Evolutionary conservation across 176 grass and related monocot species (phyloP), one percentile per base, ranked within the genome.

Genomic region (Paspalum vaginatum): DNA sequence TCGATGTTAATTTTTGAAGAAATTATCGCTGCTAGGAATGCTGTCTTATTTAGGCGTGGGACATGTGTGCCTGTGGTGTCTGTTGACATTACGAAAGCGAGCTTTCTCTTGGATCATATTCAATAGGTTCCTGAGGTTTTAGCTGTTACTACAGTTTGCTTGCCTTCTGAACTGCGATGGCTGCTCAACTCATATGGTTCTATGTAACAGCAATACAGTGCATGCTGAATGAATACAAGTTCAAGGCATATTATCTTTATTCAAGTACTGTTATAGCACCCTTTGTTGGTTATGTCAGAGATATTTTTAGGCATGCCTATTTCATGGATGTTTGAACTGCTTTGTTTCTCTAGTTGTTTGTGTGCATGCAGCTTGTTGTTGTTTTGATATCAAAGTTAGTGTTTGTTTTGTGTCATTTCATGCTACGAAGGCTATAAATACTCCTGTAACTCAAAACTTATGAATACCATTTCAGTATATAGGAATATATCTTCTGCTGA

Each of bases 71-170:
- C 8, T 72, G 11, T 15, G 2, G 22, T 70, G 54, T 46, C 17
- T 82, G 39, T 64, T 71, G 53, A 22, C 2, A 50, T 38, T 20
- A 15, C 27, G 74, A 74, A 24, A 10, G 27, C 25, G n/a, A 5
- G 0, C 12, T 75, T 8, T 39, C 59, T 26, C 5, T 9, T 25
- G 64, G 18, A 32, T 32, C n/a, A n/a, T n/a, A n/a, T n/a, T n/a
- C n/a, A n/a, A n/a, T n/a, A n/a, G n/a, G n/a, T 70, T 61, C 16
- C 20, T 22, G 46, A 38, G 17, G 46, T 47, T 63, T 61, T 68
- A 59, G 44, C 5, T 62, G 50, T 78, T 65, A 20, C 24, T 65
- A 20, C 24, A 58, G n/a, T 21, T 67, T 87, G 50, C 11, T 75
- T 75, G 72, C 50, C 22, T 54, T 54, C 38, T 65, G 61, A 65